Percentiles rank a stretch among this genome's conserved stretches.
Evolutionary conservation across 2,329 filamentous ascomycete genomes (phyloP).

Genomic region (Paraphaeosphaeria sporulosa): DNA sequence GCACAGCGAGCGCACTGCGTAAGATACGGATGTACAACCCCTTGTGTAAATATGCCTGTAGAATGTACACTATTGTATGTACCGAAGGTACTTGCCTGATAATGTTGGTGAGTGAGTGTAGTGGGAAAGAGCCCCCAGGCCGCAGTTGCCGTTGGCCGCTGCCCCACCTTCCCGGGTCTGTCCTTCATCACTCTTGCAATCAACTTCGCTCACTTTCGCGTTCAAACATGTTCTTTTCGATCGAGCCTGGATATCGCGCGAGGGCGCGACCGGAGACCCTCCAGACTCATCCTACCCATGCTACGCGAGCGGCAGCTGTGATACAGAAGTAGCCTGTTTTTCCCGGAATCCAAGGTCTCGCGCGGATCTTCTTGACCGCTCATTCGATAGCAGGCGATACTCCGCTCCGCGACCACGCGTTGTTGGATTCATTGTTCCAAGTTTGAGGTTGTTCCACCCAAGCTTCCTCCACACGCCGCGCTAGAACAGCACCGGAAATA

Average conservation of each 20-base stretch:
- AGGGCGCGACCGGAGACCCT: too few relatives aligned
- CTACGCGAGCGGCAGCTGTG: too few relatives aligned
- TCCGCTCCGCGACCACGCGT: neutral
- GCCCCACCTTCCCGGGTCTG: too few relatives aligned
- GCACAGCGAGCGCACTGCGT: conserved; percentile 44
- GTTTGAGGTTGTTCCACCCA: neutral
- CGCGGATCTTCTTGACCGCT: neutral
- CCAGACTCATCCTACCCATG: too few relatives aligned
- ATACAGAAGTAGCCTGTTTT: too few relatives aligned
- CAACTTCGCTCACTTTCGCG: neutral
- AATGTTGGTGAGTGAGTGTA: neutral
- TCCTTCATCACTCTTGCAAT: neutral
- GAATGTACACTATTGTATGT: conserved; percentile 20
- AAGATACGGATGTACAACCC: conserved; percentile 8
- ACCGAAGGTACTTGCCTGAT: neutral
- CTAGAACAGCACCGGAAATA: neutral
- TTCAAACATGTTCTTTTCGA: too few relatives aligned
- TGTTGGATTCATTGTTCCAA: neutral
- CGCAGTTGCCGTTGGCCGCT: too few relatives aligned
- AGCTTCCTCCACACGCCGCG: neutral
- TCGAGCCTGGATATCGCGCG: too few relatives aligned
- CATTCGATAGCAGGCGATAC: neutral
- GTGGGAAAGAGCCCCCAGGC: too few relatives aligned
- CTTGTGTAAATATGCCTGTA: conserved; percentile 19
- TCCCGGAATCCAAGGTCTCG: too few relatives aligned